Conservation (phyloP, 768 basidiomycete genomes). For the Artomyces pyxidatus region DNA sequence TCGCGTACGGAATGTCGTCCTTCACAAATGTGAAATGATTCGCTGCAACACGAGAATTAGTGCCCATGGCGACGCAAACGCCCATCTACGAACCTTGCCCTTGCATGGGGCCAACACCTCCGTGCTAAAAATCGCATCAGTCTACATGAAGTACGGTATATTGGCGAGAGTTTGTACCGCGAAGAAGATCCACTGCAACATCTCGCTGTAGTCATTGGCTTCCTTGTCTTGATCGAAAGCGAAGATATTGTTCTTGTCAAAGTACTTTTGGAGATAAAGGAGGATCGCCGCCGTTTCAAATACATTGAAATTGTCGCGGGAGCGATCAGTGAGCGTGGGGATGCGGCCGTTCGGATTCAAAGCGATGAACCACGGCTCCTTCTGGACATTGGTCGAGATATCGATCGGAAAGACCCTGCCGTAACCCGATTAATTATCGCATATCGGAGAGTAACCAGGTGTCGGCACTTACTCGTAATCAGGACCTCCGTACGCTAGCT, state of each 20-base stretch:
- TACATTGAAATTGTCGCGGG: constrained; percentile 52
- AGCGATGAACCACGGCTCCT: constrained; percentile 72
- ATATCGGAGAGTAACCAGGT: neutral
- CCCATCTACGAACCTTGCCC: constrained; percentile 40
- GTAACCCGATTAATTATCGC: neutral
- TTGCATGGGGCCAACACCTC: constrained; percentile 85
- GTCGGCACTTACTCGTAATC: constrained; percentile 40
- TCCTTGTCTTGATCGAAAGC: constrained; percentile 46
- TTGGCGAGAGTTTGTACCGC: constrained; percentile 33
- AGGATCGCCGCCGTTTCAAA: constrained; percentile 81
- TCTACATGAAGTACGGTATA: too few species aligned
- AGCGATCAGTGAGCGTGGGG: constrained; percentile 55
- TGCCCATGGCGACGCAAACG: neutral
- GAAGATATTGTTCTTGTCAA: constrained; percentile 70
- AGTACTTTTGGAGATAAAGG: constrained; percentile 74
- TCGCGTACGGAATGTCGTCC: constrained; percentile 62
- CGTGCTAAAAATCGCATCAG: constrained; percentile 64
- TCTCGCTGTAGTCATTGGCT: constrained; percentile 58
- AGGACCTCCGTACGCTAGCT: constrained; percentile 28
- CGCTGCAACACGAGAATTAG: constrained; percentile 29
- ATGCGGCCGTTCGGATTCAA: constrained; percentile 71
- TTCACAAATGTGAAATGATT: constrained; percentile 62
- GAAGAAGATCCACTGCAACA: constrained; percentile 86
- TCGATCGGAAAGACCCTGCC: constrained; percentile 44
- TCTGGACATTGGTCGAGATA: constrained; percentile 63